A percentile compares a stretch with the other conserved stretches of the same genome.
Conservation (phyloP, 2,329 filamentous ascomycete species). For the Paramyrothecium roridum region DNA sequence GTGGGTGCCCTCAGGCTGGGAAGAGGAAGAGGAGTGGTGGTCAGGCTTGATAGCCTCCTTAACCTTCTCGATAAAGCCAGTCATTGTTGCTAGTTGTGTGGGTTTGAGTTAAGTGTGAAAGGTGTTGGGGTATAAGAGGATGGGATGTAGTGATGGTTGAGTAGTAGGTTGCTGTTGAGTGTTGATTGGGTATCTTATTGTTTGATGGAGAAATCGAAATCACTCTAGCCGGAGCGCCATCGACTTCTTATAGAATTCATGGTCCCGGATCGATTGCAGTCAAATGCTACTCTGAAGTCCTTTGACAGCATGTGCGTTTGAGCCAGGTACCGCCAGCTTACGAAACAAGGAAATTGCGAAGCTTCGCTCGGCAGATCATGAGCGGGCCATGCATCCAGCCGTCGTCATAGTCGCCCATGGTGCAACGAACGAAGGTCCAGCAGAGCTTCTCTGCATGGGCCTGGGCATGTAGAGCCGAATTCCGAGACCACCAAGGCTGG, state of each 20-base stretch:
- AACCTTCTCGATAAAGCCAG: conserved; percentile 56
- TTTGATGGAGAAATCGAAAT: neutral
- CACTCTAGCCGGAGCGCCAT: neutral
- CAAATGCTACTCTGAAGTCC: no score
- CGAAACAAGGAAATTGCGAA: conserved; percentile 1
- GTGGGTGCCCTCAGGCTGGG: conserved; percentile 16
- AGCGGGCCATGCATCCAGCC: neutral
- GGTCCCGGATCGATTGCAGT: no score
- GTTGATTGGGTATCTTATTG: neutral
- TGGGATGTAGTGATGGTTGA: neutral
- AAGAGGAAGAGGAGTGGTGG: conserved; percentile 29
- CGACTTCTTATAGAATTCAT: neutral
- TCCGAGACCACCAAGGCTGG: neutral
- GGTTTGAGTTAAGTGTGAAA: neutral
- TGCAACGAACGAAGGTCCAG: neutral
- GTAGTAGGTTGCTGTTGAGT: neutral
- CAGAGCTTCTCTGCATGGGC: neutral
- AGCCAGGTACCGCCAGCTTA: neutral
- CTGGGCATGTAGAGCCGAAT: neutral
- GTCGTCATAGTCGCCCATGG: neutral
- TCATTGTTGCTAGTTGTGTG: conserved; percentile 40
- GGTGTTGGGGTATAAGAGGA: neutral
- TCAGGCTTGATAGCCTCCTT: conserved; percentile 51
- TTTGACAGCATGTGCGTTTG: no score
- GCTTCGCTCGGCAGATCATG: neutral